Conservation (phyloP, 164 flowering plant species). For the Dillenia suffruticosa region DNA sequence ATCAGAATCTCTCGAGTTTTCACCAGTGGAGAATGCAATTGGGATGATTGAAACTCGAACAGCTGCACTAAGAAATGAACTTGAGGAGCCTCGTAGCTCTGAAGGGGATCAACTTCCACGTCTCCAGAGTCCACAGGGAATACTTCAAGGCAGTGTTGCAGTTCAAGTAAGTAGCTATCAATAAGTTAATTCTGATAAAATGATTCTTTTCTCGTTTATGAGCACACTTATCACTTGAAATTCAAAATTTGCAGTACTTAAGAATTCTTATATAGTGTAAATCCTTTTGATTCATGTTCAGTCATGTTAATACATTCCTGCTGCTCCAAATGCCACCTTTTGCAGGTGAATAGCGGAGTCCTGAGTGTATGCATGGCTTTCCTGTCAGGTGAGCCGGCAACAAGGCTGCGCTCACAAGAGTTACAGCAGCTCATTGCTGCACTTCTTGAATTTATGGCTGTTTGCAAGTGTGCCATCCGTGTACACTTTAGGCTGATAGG, state of each 20-base stretch:
- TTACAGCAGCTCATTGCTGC: conserved; percentile 99
- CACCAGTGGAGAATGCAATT: conserved; percentile 97
- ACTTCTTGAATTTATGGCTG: conserved; percentile 98
- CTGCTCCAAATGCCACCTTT: not conserved
- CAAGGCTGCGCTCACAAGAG: conserved; percentile 92
- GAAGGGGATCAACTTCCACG: conserved; percentile 99
- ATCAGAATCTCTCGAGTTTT: conserved; percentile 94
- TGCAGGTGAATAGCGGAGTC: conserved; percentile 97
- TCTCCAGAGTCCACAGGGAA: conserved; percentile 92
- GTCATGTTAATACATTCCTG: no score
- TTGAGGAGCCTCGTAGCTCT: conserved; percentile 97
- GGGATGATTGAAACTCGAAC: conserved; percentile 99
- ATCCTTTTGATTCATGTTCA: not conserved
- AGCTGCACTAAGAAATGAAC: conserved; percentile 90
- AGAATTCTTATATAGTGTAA: no score
- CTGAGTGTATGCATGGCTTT: conserved; percentile 97
- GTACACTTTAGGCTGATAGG: conserved; percentile 95
- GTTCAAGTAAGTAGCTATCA: conserved; percentile 64
- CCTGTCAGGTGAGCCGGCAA: conserved; percentile 97
- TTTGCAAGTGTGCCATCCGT: conserved; percentile 94
- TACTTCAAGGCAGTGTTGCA: conserved; percentile 99
- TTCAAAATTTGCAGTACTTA: no score
- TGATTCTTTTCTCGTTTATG: no score
- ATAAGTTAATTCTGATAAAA: no score
- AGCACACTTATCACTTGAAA: no score